These are phyloP conservation scores for Alnus glutinosa DNA, from an alignment of 306 rosid species.

Conservation along the genomic window DNA sequence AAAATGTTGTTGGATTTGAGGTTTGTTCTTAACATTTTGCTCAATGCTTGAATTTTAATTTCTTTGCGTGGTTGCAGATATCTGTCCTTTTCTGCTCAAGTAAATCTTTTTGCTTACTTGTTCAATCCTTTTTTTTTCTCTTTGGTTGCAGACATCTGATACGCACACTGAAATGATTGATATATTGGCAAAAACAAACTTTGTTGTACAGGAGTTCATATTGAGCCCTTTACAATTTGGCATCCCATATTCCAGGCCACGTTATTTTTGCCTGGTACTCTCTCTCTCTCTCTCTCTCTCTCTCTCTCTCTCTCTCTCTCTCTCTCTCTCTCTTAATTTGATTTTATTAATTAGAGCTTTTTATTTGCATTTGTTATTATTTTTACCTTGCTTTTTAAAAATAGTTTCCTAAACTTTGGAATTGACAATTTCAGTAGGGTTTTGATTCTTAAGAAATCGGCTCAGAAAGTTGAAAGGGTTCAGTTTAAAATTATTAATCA, in stretches of 20 bases:
- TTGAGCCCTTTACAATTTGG: constrained; percentile 91
- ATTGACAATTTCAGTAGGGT: background rate
- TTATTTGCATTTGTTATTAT: background rate
- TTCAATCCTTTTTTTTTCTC: background rate
- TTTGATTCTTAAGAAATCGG: background rate
- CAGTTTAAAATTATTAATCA: too few relatives aligned
- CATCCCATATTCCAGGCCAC: constrained; percentile 95
- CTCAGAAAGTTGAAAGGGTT: too few relatives aligned
- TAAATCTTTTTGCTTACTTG: constrained; percentile 12
- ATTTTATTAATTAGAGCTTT: background rate
- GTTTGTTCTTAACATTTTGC: constrained; percentile 42
- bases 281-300: constrained; percentile 30
- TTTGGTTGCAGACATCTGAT: constrained; percentile 74
- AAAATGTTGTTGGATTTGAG: constrained; percentile 98
- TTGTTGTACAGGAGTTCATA: constrained; percentile 78
- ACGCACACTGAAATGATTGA: constrained; percentile 75
- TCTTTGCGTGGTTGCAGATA: constrained; percentile 31
- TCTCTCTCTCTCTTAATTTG: constrained; percentile 30
- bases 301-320: constrained; percentile 24
- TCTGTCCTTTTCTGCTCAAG: constrained; percentile 23
- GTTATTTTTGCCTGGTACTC: constrained; percentile 92
- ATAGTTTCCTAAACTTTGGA: background rate
- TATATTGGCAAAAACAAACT: constrained; percentile 60
- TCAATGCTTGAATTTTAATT: constrained; percentile 17
- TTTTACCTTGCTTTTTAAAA: background rate